Evolutionary conservation across 2,329 filamentous ascomycete genomes (phyloP).

Genomic region (Pseudofabraea citricarpa): DNA sequence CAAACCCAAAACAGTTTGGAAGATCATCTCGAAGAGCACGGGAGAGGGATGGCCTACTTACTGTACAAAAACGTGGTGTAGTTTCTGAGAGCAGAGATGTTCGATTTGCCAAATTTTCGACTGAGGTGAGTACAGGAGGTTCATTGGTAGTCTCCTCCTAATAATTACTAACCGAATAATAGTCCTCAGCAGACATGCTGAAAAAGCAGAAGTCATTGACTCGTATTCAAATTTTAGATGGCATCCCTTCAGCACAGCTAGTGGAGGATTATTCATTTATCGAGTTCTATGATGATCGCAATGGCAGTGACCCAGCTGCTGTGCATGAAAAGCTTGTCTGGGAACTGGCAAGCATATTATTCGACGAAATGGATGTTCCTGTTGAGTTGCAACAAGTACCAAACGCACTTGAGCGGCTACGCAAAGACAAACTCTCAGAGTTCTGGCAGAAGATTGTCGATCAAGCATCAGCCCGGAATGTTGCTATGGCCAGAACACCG

Average conservation of each 20-base stretch:
- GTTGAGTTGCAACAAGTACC: conserved; percentile 32
- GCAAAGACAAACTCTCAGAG: conserved; percentile 61
- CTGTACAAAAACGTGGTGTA: conserved; percentile 50
- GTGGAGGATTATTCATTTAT: conserved; percentile 41
- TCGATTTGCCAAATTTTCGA: conserved; percentile 58
- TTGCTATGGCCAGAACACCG: conserved; percentile 53
- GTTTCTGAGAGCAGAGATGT: conserved; percentile 61
- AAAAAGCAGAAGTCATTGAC: conserved; percentile 51
- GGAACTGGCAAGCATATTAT: conserved; percentile 82
- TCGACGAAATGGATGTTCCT: conserved; percentile 59
- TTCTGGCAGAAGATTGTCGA: conserved; percentile 66
- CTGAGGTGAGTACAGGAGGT: conserved; percentile 38
- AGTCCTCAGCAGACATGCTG: conserved; percentile 53
- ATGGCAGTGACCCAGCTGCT: conserved; percentile 36
- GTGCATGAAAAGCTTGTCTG: conserved; percentile 72
- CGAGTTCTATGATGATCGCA: conserved; percentile 39
- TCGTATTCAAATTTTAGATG: conserved; percentile 46
- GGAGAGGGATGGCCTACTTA: conserved; percentile 42
- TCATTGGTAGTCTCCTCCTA: background rate
- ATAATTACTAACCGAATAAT: conserved; percentile 17
- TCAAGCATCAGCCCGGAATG: conserved; percentile 46
- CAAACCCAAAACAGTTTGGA: conserved; percentile 28
- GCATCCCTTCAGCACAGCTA: conserved; percentile 55
- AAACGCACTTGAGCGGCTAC: conserved; percentile 33
- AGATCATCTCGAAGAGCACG: conserved; percentile 22